phyloP scores from a whole-genome alignment of 148 eudicot species.

The Fagopyrum esculentum region DNA sequence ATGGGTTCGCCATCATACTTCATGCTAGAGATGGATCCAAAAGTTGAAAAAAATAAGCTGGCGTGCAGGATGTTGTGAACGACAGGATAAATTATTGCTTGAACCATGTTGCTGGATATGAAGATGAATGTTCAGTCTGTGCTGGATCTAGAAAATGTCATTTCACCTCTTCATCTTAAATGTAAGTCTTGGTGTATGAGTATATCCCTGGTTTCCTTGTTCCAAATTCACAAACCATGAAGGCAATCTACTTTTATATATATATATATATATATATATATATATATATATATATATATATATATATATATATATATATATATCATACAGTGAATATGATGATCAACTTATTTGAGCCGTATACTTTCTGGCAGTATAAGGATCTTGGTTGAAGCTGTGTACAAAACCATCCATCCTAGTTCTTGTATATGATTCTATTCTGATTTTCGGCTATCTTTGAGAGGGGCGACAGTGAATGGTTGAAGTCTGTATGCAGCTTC shows the following conservation, averaged over 20 bases:
- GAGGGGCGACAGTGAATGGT: no score
- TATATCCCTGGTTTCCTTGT: neutral
- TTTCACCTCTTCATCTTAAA: conserved; percentile 16
- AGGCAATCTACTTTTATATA: no score
- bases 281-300: no score
- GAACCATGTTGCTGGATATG: conserved; percentile 72
- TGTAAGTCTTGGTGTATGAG: neutral
- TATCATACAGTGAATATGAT: no score
- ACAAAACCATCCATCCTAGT: neutral
- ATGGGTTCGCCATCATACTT: neutral
- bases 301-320: no score
- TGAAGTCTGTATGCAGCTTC: no score
- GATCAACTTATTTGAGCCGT: no score
- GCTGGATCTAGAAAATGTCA: conserved; percentile 81
- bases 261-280: no score
- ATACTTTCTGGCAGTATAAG: no score
- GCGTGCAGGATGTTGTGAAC: conserved; percentile 68
- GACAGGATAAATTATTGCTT: conserved; percentile 78
- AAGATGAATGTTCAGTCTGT: conserved; percentile 74
- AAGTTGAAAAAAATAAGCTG: neutral
- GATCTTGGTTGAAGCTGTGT: no score
- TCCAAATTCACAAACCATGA: neutral
- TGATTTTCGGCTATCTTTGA: no score
- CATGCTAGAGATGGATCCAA: neutral
- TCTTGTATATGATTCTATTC: neutral